Percentiles rank a stretch among this genome's conserved stretches.
Evolutionary conservation across 2,329 filamentous ascomycete genomes (phyloP).

Genomic region (Aspergillus sp.): DNA sequence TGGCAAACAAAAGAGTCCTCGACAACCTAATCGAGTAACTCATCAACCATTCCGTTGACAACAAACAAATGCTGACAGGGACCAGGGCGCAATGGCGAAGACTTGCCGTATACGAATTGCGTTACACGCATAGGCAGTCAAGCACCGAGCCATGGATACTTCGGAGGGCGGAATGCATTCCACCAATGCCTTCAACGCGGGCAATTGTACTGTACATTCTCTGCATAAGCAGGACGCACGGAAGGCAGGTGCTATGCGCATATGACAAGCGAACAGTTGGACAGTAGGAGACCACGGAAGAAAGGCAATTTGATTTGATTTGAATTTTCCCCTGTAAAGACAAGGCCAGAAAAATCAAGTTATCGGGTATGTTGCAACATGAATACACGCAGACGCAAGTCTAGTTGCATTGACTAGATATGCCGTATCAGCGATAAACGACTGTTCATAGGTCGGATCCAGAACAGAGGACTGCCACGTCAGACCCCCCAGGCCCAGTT

Average conservation of each 20-base stretch:
- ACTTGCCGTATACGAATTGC: neutral
- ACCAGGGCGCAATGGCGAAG: neutral
- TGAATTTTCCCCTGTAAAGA: neutral
- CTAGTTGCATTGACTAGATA: neutral
- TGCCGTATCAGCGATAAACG: slow-evolving; percentile 14
- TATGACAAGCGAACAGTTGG: neutral
- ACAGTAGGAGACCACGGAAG: neutral
- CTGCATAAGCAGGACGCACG: neutral
- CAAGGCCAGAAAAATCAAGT: neutral
- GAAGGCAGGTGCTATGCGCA: neutral
- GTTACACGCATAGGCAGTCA: neutral
- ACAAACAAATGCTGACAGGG: neutral
- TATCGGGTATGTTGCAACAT: neutral
- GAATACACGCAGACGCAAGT: slow-evolving; percentile 5
- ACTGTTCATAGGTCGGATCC: slow-evolving; percentile 11
- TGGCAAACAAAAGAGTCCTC: neutral
- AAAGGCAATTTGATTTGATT: neutral
- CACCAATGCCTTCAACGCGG: neutral
- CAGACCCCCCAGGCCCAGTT: slow-evolving; percentile 19
- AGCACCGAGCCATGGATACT: neutral
- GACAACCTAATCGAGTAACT: neutral
- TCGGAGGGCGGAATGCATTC: neutral
- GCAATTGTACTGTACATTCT: neutral
- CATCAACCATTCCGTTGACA: neutral
- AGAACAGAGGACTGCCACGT: slow-evolving; percentile 32